Conservation (phyloP, 768 basidiomycete genomes). For the Amanita pallidorosea region DNA sequence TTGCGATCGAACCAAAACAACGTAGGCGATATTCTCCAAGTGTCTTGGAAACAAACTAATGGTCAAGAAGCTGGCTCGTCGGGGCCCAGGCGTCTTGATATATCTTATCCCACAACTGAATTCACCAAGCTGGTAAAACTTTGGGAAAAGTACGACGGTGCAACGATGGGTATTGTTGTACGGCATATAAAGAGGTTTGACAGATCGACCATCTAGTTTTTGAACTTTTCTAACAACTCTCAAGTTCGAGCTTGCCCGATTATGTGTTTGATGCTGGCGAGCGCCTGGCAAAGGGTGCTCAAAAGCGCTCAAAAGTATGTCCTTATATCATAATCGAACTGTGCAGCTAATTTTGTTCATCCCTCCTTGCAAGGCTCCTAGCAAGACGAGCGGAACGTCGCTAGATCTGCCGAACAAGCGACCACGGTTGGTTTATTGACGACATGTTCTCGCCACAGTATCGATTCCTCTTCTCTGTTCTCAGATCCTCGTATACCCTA, state of each 20-base stretch:
- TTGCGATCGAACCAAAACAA: slow-evolving; percentile 84
- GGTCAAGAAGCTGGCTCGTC: slow-evolving; percentile 50
- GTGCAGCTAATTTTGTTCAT: slow-evolving; percentile 7
- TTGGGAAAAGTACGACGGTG: slow-evolving; percentile 93
- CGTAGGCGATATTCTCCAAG: slow-evolving; percentile 38
- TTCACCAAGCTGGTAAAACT: slow-evolving; percentile 89
- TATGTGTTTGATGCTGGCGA: slow-evolving; percentile 77
- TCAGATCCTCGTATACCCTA: slow-evolving; percentile 36
- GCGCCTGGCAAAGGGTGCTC: slow-evolving; percentile 55
- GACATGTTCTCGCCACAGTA: slow-evolving; percentile 12
- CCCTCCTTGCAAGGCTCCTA: slow-evolving; percentile 35
- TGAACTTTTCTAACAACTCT: background rate
- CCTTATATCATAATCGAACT: slow-evolving; percentile 3
- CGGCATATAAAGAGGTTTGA: slow-evolving; percentile 84
- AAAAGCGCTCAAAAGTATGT: slow-evolving; percentile 68
- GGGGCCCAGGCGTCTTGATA: slow-evolving; percentile 82
- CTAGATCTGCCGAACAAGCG: slow-evolving; percentile 75
- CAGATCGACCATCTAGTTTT: slow-evolving; percentile 2
- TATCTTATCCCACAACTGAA: slow-evolving; percentile 93
- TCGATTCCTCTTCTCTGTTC: slow-evolving; percentile 14
- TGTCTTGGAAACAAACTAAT: slow-evolving; percentile 3
- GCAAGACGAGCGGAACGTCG: slow-evolving; percentile 51
- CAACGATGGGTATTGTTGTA: slow-evolving; percentile 89
- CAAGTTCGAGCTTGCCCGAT: slow-evolving; percentile 67
- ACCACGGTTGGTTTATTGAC: slow-evolving; percentile 53